phyloP scores from a whole-genome alignment of 2,329 filamentous ascomycete genomes.

The Penicillium sp. region DNA sequence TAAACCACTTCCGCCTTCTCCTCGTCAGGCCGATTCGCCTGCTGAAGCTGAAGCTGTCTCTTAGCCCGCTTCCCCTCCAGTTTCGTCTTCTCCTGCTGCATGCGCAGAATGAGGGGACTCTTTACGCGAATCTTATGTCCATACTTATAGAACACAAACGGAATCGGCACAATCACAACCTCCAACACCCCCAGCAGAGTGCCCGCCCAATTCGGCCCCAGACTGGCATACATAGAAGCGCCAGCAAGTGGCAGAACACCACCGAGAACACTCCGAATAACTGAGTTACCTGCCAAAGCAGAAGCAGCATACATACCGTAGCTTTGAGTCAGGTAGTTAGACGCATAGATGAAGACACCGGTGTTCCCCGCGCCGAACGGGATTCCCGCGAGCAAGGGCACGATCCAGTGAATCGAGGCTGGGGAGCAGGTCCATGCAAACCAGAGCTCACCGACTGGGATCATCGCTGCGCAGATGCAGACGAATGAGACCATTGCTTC shows the following conservation, averaged over 20 bases:
- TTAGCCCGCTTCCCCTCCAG: slow-evolving; percentile 44
- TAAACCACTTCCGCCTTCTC: slow-evolving; percentile 21
- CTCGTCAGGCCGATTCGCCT: slow-evolving; percentile 9
- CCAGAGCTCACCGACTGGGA: slow-evolving; percentile 76
- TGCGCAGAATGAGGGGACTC: slow-evolving; percentile 57
- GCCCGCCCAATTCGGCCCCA: slow-evolving; percentile 76
- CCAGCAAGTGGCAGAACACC: slow-evolving; percentile 76
- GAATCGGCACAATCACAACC: slow-evolving; percentile 73
- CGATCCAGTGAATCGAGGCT: slow-evolving; percentile 74
- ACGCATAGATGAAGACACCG: slow-evolving; percentile 76
- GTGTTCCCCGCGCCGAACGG: slow-evolving; percentile 77
- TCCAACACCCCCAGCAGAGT: slow-evolving; percentile 74
- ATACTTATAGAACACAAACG: slow-evolving; percentile 71
- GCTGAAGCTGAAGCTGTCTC: slow-evolving; percentile 18
- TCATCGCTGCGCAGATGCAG: slow-evolving; percentile 71
- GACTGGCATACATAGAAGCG: slow-evolving; percentile 64
- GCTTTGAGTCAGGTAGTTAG: slow-evolving; percentile 74
- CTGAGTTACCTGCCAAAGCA: slow-evolving; percentile 75
- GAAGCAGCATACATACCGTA: slow-evolving; percentile 82
- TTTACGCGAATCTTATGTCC: slow-evolving; percentile 57
- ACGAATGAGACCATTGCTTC: slow-evolving; percentile 81
- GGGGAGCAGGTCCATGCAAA: slow-evolving; percentile 89
- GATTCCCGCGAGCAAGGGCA: slow-evolving; percentile 73
- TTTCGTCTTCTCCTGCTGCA: slow-evolving; percentile 54
- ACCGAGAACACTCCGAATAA: slow-evolving; percentile 71